Conservation (phyloP, 768 basidiomycete genomes). For the Leccinum aurantiacum region DNA sequence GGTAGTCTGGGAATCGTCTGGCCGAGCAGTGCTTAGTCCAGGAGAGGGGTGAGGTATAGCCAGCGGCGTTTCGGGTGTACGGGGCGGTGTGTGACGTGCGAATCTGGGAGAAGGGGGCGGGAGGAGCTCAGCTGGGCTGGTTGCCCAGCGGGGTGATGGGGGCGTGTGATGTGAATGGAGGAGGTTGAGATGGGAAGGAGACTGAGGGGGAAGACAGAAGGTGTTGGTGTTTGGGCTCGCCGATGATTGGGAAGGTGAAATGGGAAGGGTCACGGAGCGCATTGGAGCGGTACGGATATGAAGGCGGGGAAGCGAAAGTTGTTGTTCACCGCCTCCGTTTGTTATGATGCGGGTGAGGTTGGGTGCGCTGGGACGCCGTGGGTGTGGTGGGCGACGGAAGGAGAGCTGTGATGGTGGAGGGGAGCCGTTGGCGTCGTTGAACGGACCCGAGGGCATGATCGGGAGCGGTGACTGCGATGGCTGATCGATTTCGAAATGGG, state of each 20-base stretch:
- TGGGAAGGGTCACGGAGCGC: constrained; percentile 61
- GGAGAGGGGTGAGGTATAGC: constrained; percentile 29
- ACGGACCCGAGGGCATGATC: constrained; percentile 49
- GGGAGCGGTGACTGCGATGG: constrained; percentile 52
- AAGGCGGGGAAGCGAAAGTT: constrained; percentile 51
- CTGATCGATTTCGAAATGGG: constrained; percentile 61
- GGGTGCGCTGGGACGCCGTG: constrained; percentile 61
- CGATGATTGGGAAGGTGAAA: constrained; percentile 30
- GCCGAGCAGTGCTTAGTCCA: constrained; percentile 65
- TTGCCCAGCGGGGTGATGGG: constrained; percentile 46
- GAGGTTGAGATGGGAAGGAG: constrained; percentile 63
- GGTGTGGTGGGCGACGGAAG: constrained; percentile 52
- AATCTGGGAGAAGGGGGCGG: constrained; percentile 33
- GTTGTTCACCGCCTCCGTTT: constrained; percentile 45
- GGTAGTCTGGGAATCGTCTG: constrained; percentile 38
- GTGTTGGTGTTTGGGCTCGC: constrained; percentile 22
- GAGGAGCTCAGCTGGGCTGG: constrained; percentile 38
- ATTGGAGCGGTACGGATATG: constrained; percentile 59
- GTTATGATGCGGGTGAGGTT: constrained; percentile 65
- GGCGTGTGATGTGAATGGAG: constrained; percentile 60
- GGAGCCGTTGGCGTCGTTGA: constrained; percentile 52
- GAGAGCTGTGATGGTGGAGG: constrained; percentile 64
- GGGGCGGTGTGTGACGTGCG: constrained; percentile 34
- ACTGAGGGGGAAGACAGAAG: constrained; percentile 35
- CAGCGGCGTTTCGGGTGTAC: constrained; percentile 40